A percentile compares a stretch with the other conserved stretches of the same genome.
These are phyloP conservation scores for Thymus quinquecostatus DNA, from an alignment of 257 asterid genomes.

Conservation along the genomic window DNA sequence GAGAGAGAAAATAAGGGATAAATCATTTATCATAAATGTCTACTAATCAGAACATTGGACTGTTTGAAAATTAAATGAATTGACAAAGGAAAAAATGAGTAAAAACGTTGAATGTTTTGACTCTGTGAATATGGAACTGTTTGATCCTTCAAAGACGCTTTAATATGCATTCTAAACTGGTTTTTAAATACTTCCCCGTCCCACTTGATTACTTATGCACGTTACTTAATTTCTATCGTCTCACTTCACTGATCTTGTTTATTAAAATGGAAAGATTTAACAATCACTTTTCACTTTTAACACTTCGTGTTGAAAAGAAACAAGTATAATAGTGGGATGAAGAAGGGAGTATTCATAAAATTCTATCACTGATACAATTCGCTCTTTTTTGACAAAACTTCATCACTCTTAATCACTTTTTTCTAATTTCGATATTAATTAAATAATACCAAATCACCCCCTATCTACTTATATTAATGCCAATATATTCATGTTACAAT, in stretches of 20 bases:
- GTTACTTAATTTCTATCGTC: too few relatives aligned
- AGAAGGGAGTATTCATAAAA: neutral
- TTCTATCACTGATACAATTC: constrained; percentile 18
- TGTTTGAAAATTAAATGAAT: constrained; percentile 39
- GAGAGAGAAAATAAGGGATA: constrained; percentile 16
- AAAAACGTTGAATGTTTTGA: constrained; percentile 56
- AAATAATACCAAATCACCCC: neutral
- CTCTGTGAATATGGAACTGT: constrained; percentile 30
- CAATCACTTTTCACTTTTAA: too few relatives aligned
- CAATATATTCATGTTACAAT: neutral
- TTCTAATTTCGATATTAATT: neutral
- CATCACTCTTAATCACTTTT: neutral
- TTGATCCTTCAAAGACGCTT: constrained; percentile 74
- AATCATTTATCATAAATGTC: neutral
- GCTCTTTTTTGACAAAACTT: constrained; percentile 26
- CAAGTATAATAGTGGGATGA: too few relatives aligned
- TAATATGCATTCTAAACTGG: neutral
- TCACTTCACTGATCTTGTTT: too few relatives aligned
- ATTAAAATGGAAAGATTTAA: too few relatives aligned
- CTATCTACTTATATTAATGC: neutral
- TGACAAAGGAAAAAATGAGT: constrained; percentile 42
- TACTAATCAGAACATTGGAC: constrained; percentile 56
- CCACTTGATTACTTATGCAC: too few relatives aligned
- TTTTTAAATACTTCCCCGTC: neutral
- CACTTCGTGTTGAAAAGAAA: too few relatives aligned